These are phyloP conservation scores for Glarea lozoyensis DNA, from an alignment of 495 filamentous ascomycete species.

Conservation along the genomic window DNA sequence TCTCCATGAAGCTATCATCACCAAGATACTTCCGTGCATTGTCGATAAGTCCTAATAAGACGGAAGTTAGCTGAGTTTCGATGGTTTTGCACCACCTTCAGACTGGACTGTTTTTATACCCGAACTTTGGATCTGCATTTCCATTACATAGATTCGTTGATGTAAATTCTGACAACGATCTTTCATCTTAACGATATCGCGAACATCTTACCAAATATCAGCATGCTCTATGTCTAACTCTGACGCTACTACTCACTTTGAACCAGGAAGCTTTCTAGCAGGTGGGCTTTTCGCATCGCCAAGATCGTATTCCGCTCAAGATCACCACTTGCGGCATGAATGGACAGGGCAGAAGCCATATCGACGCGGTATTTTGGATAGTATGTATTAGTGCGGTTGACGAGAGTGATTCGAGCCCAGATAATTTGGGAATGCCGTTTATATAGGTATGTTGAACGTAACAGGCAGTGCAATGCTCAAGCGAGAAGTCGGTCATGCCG, in stretches of 20 bases:
- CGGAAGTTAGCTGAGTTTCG: not conserved
- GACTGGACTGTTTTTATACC: conserved; percentile 1
- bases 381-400: no score
- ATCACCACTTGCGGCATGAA: no score
- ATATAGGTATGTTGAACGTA: no score
- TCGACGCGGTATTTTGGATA: no score
- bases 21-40: conserved; percentile 5
- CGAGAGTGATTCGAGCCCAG: no score
- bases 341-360: no score
- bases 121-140: conserved; percentile 1
- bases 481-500: no score
- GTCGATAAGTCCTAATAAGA: not conserved
- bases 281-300: conserved; percentile 4
- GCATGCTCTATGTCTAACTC: not conserved
- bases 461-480: no score
- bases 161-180: conserved; percentile 7
- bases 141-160: conserved; percentile 1
- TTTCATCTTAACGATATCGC: not conserved
- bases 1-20: not conserved
- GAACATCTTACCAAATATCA: not conserved
- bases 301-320: no score
- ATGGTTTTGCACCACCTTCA: not conserved
- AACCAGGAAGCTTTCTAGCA: not conserved
- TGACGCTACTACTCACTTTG: not conserved
- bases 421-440: no score